Evolutionary conservation across 2,329 filamentous ascomycete genomes (phyloP).

Genomic region (Pestalotiopsis sp.): DNA sequence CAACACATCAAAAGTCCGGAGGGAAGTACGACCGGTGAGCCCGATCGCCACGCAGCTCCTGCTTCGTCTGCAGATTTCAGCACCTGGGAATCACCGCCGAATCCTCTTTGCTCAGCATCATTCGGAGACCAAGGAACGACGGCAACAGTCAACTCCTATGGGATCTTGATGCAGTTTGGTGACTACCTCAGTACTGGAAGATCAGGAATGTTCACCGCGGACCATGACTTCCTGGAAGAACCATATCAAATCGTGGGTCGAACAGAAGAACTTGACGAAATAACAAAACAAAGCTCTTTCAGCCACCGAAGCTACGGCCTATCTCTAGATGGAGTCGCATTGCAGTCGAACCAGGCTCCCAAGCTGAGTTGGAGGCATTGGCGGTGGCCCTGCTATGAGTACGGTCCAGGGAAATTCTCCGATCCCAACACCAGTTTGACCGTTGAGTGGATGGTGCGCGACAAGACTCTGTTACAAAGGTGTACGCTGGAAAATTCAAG

Average conservation of each 20-base stretch:
- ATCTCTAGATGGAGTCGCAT: not conserved
- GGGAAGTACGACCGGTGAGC: not conserved
- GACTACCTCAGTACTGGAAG: slow-evolving; percentile 3
- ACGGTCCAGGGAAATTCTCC: not conserved
- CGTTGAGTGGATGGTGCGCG: slow-evolving; percentile 14
- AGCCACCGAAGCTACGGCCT: not conserved
- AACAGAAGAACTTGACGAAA: not conserved
- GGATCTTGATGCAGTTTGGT: slow-evolving; percentile 16
- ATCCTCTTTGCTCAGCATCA: not conserved
- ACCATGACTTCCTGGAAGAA: not conserved
- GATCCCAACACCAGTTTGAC: not conserved
- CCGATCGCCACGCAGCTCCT: too few relatives aligned
- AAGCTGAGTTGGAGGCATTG: not conserved
- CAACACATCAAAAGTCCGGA: not conserved
- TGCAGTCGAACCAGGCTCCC: not conserved
- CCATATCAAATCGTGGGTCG: not conserved
- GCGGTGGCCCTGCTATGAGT: slow-evolving; percentile 1
- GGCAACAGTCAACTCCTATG: slow-evolving; percentile 15
- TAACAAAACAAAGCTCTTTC: not conserved
- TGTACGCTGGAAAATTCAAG: not conserved
- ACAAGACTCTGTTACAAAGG: slow-evolving; percentile 12
- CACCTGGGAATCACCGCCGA: not conserved
- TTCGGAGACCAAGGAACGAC: slow-evolving; percentile 17
- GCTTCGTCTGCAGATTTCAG: not conserved
- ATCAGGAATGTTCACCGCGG: slow-evolving; percentile 14